Base-by-base conservation (phyloP, 768 basidiomycete species). In the Omphalotus guepiniiformis region DNA sequence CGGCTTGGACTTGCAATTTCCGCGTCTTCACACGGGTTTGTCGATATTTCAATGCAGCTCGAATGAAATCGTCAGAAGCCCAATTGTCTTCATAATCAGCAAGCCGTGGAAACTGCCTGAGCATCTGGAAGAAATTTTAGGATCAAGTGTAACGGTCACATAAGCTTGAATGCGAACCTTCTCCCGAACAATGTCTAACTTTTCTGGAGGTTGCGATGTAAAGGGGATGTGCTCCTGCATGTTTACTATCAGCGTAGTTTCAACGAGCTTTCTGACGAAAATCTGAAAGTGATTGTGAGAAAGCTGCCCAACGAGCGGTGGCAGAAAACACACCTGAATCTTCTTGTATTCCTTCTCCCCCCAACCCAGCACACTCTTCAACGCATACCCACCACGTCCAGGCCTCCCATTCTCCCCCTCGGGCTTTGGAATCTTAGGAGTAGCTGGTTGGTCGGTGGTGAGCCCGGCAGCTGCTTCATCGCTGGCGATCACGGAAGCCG, bases 361-460 rank as follows among this genome's bases (percentile, higher is more conserved):
- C 57, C 50, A 58, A 13, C 19, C 16, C 1, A 57, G 30, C 1
- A 42, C 52, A 0, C 29, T 48, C 27, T 47, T 32, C 12, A 58
- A 52, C 1, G n/a, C 55, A 19, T 59, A 58, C 0, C 57, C 53
- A 8, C 55, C 57, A 4, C 41, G 13, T 2, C 52, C 49, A 11
- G 53, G 53, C 6, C 22, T 26, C 3, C 57, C 58, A 13, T 42
- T 49, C 16, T 58, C 42, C 1, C 52, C 50, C 2, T 2, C 4
- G 12, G 56, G 58, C 22, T 59, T 59, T 13, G 52, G 37, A 27
- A 58, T 58, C 44, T n/a, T n/a, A 32, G 30, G n/a, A n/a, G 30
- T 9, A n/a, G n/a, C 30, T 32, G 30, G 30, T 32, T 9, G 9
- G 9, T 9, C n/a, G 9, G 9, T 32, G 30, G 30, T 9, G n/a